Evolutionary conservation across 331 rosid genomes (phyloP), one percentile per base, ranked within the genome.

Genomic region (Telfairia occidentalis): DNA sequence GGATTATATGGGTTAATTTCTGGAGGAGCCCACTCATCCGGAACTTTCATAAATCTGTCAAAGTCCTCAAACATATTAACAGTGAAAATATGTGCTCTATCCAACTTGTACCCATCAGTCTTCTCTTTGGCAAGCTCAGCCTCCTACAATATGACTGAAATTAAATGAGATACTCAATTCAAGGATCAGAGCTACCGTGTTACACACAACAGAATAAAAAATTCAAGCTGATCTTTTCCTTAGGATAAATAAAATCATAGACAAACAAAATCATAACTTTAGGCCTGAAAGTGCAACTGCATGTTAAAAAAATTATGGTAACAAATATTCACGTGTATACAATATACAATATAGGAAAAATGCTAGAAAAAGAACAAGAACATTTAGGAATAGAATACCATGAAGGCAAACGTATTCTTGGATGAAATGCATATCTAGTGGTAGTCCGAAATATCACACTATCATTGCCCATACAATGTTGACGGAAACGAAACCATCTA

Each of bases 101-200:
- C 98, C 86, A 94, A 73, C 73, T 91, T 94, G 82, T 94, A 91
- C 11, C 95, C 98, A 64, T 94, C 88, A 5, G 96, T 89, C 83
- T 85, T 91, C 83, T 91, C 98, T 80, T 77, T 91, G 29, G 97
- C 97, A 38, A 91, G 89, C 77, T 94, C 97, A 4, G 98, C 98
- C 83, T 91, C 98, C 98, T 94, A 76, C 32, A 81, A 77, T 34
- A 54, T n/a, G 19, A 77, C 16, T 9, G 75, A 76, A 55, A 74
- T 53, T 32, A 54, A 54, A 53, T 74, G 9, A 53, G 55, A 55
- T 55, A 5, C 52, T 37, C 35, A 4, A 58, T 55, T 19, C 38
- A 74, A 1, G 6, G 34, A 37, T 21, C 19, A 34, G 29, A 10
- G 4, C 30, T 37, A 21, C 52, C 9, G 32, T 38, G 30, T 29